A percentile compares a stretch with the other conserved stretches of the same genome.
Conservation (phyloP, 768 basidiomycete species). For the Asterophora lycoperdoides region DNA sequence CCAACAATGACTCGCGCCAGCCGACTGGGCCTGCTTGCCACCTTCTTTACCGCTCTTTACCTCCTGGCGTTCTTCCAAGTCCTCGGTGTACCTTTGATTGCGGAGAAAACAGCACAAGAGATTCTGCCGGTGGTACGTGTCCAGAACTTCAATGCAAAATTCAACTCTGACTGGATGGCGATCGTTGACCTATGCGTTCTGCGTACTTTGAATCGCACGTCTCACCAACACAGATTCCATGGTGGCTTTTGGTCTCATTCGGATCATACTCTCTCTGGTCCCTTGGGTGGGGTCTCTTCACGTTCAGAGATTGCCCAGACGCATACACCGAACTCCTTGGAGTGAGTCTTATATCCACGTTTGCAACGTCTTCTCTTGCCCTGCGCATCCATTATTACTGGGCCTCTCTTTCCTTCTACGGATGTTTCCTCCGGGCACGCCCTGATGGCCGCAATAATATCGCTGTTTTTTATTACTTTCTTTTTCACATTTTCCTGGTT, state of each 20-base stretch:
- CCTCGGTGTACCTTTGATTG: constrained; percentile 52
- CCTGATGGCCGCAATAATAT: not conserved
- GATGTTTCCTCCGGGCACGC: not conserved
- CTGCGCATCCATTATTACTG: not conserved
- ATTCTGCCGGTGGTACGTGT: constrained; percentile 58
- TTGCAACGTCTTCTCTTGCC: not conserved
- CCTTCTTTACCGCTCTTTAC: constrained; percentile 45
- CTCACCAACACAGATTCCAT: constrained; percentile 54
- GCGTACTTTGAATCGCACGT: not conserved
- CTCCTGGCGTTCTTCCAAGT: constrained; percentile 52
- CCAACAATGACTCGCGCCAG: constrained; percentile 57
- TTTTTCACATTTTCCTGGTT: not conserved
- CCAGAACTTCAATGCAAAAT: not conserved
- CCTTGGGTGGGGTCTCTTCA: constrained; percentile 70
- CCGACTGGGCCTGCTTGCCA: constrained; percentile 44
- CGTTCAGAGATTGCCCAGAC: constrained; percentile 75
- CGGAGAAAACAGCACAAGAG: constrained; percentile 39
- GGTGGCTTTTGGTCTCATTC: constrained; percentile 78
- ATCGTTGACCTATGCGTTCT: not conserved
- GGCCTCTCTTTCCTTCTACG: not conserved
- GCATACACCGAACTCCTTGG: constrained; percentile 66
- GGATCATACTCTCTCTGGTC: constrained; percentile 78
- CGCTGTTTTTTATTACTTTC: not conserved
- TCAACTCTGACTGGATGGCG: not conserved
- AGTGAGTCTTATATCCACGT: constrained; percentile 35